Percentiles rank a stretch among this genome's conserved stretches.
Conservation (phyloP, 805 yeast species). For the Schizosaccharomyces osmophilus region DNA sequence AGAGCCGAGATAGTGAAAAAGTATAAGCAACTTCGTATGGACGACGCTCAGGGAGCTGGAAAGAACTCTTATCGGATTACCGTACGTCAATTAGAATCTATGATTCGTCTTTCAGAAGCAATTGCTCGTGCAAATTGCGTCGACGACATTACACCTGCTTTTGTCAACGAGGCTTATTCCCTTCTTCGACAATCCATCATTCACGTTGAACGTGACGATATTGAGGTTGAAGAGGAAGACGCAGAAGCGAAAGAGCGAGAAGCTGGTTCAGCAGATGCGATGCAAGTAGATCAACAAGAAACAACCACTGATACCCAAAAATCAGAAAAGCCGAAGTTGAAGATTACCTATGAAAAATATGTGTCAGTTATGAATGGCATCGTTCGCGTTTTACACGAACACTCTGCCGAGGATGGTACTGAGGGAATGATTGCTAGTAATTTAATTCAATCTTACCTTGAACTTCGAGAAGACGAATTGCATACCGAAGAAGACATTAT, state of each 20-base stretch:
- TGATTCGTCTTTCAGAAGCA: constrained; percentile 84
- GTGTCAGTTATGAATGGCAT: constrained; percentile 59
- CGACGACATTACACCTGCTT: constrained; percentile 55
- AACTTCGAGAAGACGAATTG: constrained; percentile 45
- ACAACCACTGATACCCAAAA: constrained; percentile 3
- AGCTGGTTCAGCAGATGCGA: constrained; percentile 4
- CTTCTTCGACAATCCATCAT: constrained; percentile 74
- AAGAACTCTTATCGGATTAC: constrained; percentile 80
- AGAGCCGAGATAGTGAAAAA: constrained; percentile 48
- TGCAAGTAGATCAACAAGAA: constrained; percentile 8
- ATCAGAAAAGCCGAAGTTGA: constrained; percentile 17
- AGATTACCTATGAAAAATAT: constrained; percentile 68
- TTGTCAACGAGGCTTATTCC: constrained; percentile 84
- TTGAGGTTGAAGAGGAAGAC: constrained; percentile 52
- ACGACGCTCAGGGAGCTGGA: constrained; percentile 67
- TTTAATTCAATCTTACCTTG: constrained; percentile 59
- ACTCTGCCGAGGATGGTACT: constrained; percentile 22
- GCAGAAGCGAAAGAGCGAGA: constrained; percentile 10
- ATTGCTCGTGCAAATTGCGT: constrained; percentile 93
- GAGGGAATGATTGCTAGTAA: constrained; percentile 45
- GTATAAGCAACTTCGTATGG: constrained; percentile 65
- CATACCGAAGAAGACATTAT: constrained; percentile 45
- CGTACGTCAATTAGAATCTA: constrained; percentile 72
- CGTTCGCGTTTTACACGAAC: constrained; percentile 39
- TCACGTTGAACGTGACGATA: constrained; percentile 80